A percentile compares a stretch with the other conserved stretches of the same genome.
These are phyloP conservation scores for Sporisorium exsertum DNA, from an alignment of 1,284 basidiomycete species.

Conservation along the genomic window DNA sequence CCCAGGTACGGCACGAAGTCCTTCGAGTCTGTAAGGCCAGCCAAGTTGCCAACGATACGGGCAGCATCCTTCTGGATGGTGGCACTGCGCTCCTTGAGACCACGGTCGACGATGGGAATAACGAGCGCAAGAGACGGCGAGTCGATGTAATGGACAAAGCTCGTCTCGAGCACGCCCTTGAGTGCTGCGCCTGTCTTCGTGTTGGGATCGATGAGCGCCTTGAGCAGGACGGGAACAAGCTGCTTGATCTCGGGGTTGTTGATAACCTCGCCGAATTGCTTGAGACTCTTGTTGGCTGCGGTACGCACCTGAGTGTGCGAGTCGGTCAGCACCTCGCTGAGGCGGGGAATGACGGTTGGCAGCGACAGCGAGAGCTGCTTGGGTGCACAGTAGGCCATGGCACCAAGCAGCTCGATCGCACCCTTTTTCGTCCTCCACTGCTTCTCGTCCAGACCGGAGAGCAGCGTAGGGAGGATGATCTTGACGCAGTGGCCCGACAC, in stretches of 20 bases:
- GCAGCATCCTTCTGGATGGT: slow-evolving; percentile 95
- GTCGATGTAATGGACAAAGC: slow-evolving; percentile 98
- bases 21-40: slow-evolving; percentile 90
- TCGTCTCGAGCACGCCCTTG: slow-evolving; percentile 86
- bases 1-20: slow-evolving; percentile 96
- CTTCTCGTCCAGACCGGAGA: slow-evolving; percentile 94
- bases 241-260: slow-evolving; percentile 82
- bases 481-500: slow-evolving; percentile 79
- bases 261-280: slow-evolving; percentile 88
- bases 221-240: slow-evolving; percentile 90
- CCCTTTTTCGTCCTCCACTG: slow-evolving; percentile 99
- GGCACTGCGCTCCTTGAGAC: slow-evolving; percentile 88
- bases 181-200: slow-evolving; percentile 87
- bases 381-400: slow-evolving; percentile 99
- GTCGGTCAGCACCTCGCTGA: slow-evolving; percentile 95
- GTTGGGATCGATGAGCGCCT: slow-evolving; percentile 93
- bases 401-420: slow-evolving; percentile 96
- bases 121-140: slow-evolving; percentile 96
- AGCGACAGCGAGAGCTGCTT: slow-evolving; percentile 93
- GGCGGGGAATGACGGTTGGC: slow-evolving; percentile 93
- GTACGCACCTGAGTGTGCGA: slow-evolving; percentile 95
- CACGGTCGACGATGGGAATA: slow-evolving; percentile 94
- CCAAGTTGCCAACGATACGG: slow-evolving; percentile 94
- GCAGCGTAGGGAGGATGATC: slow-evolving; percentile 87
- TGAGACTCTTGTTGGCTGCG: slow-evolving; percentile 93